Evolutionary conservation across 768 basidiomycete species (phyloP), one percentile per base, ranked within the genome.

Genomic region (Mycena albidolilacea): DNA sequence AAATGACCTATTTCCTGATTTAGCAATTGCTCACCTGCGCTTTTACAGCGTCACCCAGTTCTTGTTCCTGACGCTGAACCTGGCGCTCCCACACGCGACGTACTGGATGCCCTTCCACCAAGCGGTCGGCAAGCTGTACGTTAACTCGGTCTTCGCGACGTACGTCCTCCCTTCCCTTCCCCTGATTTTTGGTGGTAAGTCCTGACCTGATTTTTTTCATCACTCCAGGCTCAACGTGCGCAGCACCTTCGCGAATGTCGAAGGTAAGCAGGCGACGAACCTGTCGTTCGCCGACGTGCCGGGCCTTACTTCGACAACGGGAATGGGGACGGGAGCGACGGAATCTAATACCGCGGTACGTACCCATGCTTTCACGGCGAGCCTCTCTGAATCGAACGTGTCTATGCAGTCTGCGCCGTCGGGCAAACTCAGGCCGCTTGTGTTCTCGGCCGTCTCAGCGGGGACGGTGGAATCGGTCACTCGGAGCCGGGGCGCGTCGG

Each of bases 71-170:
- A 44, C 58, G 0, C 68, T 70, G 1, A 69, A 70, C 12, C 72
- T 74, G 50, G 38, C 63, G 8, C 60, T 65, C 44, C 68, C 72
- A n/a, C 63, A 70, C 59, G 72, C 55, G 44, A 69, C 67, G 35
- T 74, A 74, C 59, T 69, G 67, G 72, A 55, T 70, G 63, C 72
- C 72, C 5, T 74, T 64, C 43, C 72, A 74, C 59, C 72, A 74
- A 39, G 68, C 64, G 17, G 72, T 74, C 21, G 72, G 72, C 41
- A 74, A 74, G 39, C 59, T 74, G 10, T 74, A 74, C 44, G 72
- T 74, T 17, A 74, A 74, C 68, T 74, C 72, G 7, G 72, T 74
- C 12, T 65, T 65, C 35, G 72, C 72, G 17, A 69, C 69, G 68
- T 70, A 23, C 5, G 71, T 58, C 0, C 7, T 39, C 17, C 14